These are phyloP conservation scores for Colletotrichum spinosum DNA, from an alignment of 2,329 filamentous ascomycete genomes.

Conservation along the genomic window DNA sequence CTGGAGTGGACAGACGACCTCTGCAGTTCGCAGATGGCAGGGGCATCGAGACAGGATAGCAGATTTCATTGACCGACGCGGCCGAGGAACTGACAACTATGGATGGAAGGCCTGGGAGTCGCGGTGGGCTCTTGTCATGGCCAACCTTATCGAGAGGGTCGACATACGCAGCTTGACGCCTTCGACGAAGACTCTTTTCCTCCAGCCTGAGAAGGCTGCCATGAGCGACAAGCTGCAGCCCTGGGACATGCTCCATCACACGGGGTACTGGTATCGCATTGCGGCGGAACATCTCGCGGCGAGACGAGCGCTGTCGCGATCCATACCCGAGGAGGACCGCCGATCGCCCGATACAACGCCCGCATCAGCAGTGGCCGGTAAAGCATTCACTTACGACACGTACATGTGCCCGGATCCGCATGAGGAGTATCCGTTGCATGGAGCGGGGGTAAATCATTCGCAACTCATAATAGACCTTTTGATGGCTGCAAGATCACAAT, in stretches of 20 bases:
- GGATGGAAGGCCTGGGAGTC: conserved; percentile 96
- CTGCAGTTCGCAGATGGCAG: conserved; percentile 84
- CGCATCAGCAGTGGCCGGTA: conserved; percentile 59
- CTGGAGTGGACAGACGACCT: conserved; percentile 82
- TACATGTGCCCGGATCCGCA: conserved; percentile 75
- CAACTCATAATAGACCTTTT: conserved; percentile 66
- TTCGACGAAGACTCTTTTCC: conserved; percentile 57
- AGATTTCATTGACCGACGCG: conserved; percentile 83
- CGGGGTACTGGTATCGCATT: conserved; percentile 74
- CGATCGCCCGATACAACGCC: conserved; percentile 61
- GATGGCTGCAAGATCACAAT: conserved; percentile 63
- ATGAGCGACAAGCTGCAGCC: conserved; percentile 69
- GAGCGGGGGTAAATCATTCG: conserved; percentile 65
- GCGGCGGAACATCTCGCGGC: conserved; percentile 68
- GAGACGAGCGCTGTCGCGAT: conserved; percentile 64
- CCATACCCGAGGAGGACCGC: conserved; percentile 71
- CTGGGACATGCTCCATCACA: conserved; percentile 74
- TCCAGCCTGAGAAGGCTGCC: conserved; percentile 69
- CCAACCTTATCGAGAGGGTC: conserved; percentile 67
- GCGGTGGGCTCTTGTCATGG: conserved; percentile 74
- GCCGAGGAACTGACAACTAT: conserved; percentile 88
- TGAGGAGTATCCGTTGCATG: conserved; percentile 66
- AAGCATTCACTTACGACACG: conserved; percentile 70
- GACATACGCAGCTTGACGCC: conserved; percentile 63
- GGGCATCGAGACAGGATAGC: conserved; percentile 79